Conservation (phyloP, 2,329 filamentous ascomycete species). For the Hypoxylon sp. region DNA sequence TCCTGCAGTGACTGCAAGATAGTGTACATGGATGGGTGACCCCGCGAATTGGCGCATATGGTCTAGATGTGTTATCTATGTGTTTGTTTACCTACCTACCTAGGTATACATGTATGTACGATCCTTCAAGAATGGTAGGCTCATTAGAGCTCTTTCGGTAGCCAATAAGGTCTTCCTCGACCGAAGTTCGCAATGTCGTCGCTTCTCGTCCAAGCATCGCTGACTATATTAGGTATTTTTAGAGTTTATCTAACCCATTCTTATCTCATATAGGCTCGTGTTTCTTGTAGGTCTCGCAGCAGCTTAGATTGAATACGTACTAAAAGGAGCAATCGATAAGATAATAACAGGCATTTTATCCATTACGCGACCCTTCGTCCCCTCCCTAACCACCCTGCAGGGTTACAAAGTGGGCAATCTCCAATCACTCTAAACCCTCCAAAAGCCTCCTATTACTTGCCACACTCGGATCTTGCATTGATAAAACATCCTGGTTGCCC, state of each 20-base stretch:
- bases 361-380: conserved; percentile 27
- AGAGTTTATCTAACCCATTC: conserved; percentile 13
- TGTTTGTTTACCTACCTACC: too few species aligned
- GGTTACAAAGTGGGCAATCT: conserved; percentile 19
- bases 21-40: background rate
- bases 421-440: conserved; percentile 20
- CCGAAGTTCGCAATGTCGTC: conserved; percentile 16
- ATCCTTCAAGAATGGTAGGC: conserved; percentile 18
- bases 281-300: conserved; percentile 12
- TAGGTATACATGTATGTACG: conserved; percentile 11
- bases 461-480: conserved; percentile 42
- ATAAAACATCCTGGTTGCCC: conserved; percentile 37
- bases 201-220: conserved; percentile 3
- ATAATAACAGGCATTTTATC: conserved; percentile 25
- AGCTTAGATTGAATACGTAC: background rate
- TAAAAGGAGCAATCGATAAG: conserved; percentile 16
- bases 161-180: conserved; percentile 23
- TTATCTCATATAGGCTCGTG: conserved; percentile 5
- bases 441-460: conserved; percentile 31
- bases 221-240: conserved; percentile 24
- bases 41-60: conserved; percentile 12
- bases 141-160: conserved; percentile 27
- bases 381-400: conserved; percentile 26
- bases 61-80: background rate
- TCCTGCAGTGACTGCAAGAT: conserved; percentile 14